Evolutionary conservation across 352 stramenopile genomes (phyloP), one percentile per base, ranked within the genome.

Genomic region (Lagenidium sp.): DNA sequence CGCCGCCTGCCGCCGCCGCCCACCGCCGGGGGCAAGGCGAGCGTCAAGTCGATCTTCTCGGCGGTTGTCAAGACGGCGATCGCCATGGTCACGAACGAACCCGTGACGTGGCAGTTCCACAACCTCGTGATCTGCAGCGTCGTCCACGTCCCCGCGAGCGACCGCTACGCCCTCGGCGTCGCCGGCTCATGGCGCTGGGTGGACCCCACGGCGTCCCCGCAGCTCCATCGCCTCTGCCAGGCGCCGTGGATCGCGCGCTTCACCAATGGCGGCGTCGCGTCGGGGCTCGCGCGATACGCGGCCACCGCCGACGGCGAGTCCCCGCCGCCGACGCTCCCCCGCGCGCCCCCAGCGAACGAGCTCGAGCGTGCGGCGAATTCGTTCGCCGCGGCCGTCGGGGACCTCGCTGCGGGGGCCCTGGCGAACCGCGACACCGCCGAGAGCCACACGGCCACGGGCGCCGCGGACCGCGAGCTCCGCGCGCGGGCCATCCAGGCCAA

Each of bases 141-240:
- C 32, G 74, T 80, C 24, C 64, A 74, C 37, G 73, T 91, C 6
- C 63, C 68, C 15, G 57, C 67, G 13, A 52, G 75, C 44, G 64
- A 91, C 26, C 64, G 74, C 16, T 70, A 82, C 36, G 79, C 79
- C 8, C 61, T 91, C 26, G 79, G 79, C 11, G 52, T 67, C 41
- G 73, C 84, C 30, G 76, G 76, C 18, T 55, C 62, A 6, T 91
- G 79, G 79, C 68, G 69, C 45, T 91, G 79, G 79, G 77, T 65
- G 13, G 79, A 89, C 52, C 55, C 66, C 29, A 60, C 61, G 24
- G n/a, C n/a, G n/a, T n/a, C n/a, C n/a, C 53, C 65, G 13, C 51
- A 47, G 16, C 38, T 88, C 25, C 61, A 61, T 4, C 50, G 50
- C 26, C 40, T 88, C 13, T 85, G 71, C 45, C 61, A 58, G 29